These are phyloP conservation scores for Torulaspora franciscae DNA, from an alignment of 805 yeast species.

Conservation along the genomic window DNA sequence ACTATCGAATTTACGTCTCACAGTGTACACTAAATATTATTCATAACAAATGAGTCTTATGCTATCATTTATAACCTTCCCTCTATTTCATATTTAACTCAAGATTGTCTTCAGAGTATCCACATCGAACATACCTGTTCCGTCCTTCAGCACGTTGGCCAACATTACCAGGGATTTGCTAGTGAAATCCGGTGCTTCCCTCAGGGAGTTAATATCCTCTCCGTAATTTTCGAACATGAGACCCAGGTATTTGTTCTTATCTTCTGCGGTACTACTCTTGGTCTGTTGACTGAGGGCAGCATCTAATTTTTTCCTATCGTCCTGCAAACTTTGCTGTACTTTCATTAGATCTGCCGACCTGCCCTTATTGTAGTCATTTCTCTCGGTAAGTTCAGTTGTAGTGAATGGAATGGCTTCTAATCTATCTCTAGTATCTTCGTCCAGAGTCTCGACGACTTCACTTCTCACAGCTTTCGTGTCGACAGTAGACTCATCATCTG, in stretches of 20 bases:
- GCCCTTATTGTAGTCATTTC: constrained; percentile 17
- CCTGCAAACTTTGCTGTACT: constrained; percentile 29
- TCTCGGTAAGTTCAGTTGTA: constrained; percentile 35
- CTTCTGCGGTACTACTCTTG: constrained; percentile 17
- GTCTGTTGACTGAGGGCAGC: constrained; percentile 1
- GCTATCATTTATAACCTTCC: background rate
- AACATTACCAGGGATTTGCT: constrained; percentile 51
- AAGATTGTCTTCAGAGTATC: constrained; percentile 41
- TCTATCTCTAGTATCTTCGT: constrained; percentile 20
- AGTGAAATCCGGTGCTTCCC: constrained; percentile 61
- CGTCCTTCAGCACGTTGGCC: constrained; percentile 55
- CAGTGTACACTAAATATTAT: constrained; percentile 16
- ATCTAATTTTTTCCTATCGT: constrained; percentile 21
- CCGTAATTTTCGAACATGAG: constrained; percentile 56
- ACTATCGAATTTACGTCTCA: background rate
- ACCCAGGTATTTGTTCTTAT: constrained; percentile 49
- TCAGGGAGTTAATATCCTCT: constrained; percentile 54
- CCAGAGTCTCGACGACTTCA: constrained; percentile 16
- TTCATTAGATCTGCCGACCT: constrained; percentile 31
- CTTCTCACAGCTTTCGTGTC: constrained; percentile 16
- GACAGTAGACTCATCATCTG: constrained; percentile 32
- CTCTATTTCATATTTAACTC: constrained; percentile 8
- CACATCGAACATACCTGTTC: constrained; percentile 54
- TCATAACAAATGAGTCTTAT: constrained; percentile 8
- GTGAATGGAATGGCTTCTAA: constrained; percentile 32